Evolutionary conservation across 1,139 yeast genomes (phyloP), one percentile per base, ranked within the genome.

Genomic region (Saccharomycopsis hybrid): DNA sequence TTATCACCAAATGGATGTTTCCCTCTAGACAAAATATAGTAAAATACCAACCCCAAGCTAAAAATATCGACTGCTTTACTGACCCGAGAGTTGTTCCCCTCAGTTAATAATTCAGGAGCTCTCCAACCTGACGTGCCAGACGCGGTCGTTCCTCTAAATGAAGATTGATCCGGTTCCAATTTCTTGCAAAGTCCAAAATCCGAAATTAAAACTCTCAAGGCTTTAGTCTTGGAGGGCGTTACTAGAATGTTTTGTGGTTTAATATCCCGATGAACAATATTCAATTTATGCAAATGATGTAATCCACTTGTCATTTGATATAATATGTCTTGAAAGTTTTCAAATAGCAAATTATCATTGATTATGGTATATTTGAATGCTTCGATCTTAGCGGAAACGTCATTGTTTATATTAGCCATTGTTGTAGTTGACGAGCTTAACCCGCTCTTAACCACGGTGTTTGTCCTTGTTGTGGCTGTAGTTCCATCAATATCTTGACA

Each of bases 81-180:
- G 44, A 92, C 72, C 49, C 96, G 72, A 56, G 85, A 77, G 51
- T 72, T 71, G 29, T 54, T 54, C 28, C 13, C 37, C 40, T 58
- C 69, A 32, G 69, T 78, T 41, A 87, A 67, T 37, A 92, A 70
- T 62, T 92, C 99, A 0, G 98, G 98, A 0, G 98, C 97, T 58
- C 97, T 77, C 98, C 98, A 92, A 1, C 99, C 99, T 5, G 92
- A 79, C 0, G 98, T 92, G 2, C 99, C 99, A 0, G 97, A 96
- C 8, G 95, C 95, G 0, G 95, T 85, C 0, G 96, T 90, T 0
- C 97, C 95, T 56, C 92, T 76, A 64, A 92, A 92, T 5, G 96
- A 87, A 1, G 96, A 85, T 65, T 92, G 97, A 59, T 89, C 97
- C 18, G 82, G 80, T 56, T 92, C 98, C 49, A 92, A 69, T 62